Evolutionary conservation across 225 moss, liverwort and hornwort species (phyloP).

Genomic region (Bryoerythrophyllum caledonicum): DNA sequence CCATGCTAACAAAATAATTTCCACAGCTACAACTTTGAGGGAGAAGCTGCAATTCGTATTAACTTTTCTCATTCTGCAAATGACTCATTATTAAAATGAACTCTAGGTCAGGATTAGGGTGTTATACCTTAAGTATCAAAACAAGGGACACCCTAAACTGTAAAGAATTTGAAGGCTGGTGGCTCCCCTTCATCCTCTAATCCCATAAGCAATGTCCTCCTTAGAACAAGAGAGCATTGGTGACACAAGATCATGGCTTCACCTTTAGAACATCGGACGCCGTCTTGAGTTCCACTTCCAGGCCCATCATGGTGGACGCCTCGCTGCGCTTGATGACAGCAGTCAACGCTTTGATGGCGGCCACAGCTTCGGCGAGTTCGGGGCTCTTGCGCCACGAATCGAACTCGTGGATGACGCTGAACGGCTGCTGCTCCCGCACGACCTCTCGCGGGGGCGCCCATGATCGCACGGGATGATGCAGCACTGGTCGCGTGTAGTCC

Average conservation of each 20-base stretch:
- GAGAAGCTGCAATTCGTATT: too few species aligned
- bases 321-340: constrained; percentile 77
- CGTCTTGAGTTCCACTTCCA: constrained; percentile 80
- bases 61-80: too few species aligned
- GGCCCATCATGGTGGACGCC: constrained; percentile 90
- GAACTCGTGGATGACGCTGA: constrained; percentile 83
- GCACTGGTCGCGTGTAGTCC: constrained; percentile 25
- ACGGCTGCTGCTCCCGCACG: constrained; percentile 16
- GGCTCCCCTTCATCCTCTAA: neutral
- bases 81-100: too few species aligned
- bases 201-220: neutral
- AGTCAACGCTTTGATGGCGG: constrained; percentile 86
- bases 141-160: neutral
- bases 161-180: neutral
- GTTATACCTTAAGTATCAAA: neutral
- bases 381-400: constrained; percentile 77
- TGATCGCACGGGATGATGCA: constrained; percentile 26
- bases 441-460: constrained; percentile 25
- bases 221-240: neutral
- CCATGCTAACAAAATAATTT: too few species aligned
- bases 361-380: constrained; percentile 83
- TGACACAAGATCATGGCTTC: neutral
- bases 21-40: too few species aligned
- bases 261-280: constrained; percentile 80
- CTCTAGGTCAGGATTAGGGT: too few species aligned